Percentiles rank a stretch among this genome's conserved stretches.
Conservation (phyloP, 495 filamentous ascomycete species). For the Trichoderma reesei region DNA sequence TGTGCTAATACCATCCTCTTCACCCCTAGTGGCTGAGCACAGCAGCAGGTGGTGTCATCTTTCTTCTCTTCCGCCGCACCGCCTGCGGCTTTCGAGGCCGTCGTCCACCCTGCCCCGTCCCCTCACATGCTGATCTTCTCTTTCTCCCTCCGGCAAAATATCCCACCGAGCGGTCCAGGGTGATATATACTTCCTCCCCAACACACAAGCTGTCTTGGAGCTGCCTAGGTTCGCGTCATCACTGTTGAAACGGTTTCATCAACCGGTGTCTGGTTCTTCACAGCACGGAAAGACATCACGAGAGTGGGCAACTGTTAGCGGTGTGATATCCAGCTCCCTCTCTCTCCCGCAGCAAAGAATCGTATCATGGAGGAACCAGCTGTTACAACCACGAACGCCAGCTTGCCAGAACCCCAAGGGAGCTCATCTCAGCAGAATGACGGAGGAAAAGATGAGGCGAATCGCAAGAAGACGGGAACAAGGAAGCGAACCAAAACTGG, state of each 20-base stretch:
- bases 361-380: background rate
- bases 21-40: constrained; percentile 2
- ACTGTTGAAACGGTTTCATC: background rate
- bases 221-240: background rate
- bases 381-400: background rate
- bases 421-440: background rate
- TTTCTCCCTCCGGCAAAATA: background rate
- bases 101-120: background rate
- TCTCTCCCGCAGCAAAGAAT: background rate
- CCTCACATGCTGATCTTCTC: constrained; percentile 1
- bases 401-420: background rate
- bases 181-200: background rate
- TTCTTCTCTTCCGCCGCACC: background rate
- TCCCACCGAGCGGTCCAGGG: background rate
- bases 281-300: background rate
- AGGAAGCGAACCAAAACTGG: constrained; percentile 92
- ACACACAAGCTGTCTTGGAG: background rate
- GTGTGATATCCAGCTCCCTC: background rate
- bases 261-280: background rate
- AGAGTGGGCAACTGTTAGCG: background rate
- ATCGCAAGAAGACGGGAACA: constrained; percentile 13
- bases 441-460: background rate
- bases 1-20: background rate
- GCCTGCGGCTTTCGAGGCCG: background rate
- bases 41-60: constrained; percentile 3